phyloP scores from a whole-genome alignment of 2,329 filamentous ascomycete genomes.

The Simplicillium aogashimaense region DNA sequence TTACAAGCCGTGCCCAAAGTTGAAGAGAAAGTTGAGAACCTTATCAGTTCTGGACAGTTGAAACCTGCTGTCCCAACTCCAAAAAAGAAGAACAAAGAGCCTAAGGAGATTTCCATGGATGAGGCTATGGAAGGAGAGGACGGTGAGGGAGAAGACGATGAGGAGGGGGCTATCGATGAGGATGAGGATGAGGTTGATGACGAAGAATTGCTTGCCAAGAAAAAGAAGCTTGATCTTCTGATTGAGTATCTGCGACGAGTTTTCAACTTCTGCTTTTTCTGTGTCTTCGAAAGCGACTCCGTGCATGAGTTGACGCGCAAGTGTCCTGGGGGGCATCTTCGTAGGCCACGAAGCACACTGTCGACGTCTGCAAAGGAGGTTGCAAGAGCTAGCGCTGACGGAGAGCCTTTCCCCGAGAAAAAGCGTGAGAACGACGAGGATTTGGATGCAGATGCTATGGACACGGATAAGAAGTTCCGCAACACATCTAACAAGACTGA shows the following conservation, averaged over 20 bases:
- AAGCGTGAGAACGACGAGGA: constrained; percentile 62
- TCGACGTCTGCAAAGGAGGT: constrained; percentile 76
- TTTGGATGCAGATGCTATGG: constrained; percentile 35
- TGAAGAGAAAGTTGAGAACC: constrained; percentile 75
- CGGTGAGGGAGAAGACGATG: constrained; percentile 67
- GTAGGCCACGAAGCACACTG: constrained; percentile 77
- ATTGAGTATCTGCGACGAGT: constrained; percentile 95
- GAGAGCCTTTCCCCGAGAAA: constrained; percentile 75
- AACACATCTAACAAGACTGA: constrained; percentile 67
- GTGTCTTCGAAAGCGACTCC: constrained; percentile 96
- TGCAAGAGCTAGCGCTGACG: constrained; percentile 72
- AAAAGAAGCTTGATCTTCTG: constrained; percentile 92
- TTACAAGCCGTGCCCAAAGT: constrained; percentile 72
- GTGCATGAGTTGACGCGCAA: constrained; percentile 93
- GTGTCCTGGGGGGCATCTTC: constrained; percentile 93
- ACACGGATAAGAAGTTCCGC: constrained; percentile 63
- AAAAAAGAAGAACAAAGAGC: constrained; percentile 52
- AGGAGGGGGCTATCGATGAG: constrained; percentile 69
- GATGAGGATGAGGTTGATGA: constrained; percentile 82
- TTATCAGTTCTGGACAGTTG: constrained; percentile 66
- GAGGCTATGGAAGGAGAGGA: constrained; percentile 55
- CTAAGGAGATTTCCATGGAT: constrained; percentile 49
- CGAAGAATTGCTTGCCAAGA: constrained; percentile 80
- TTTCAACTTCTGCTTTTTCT: constrained; percentile 99
- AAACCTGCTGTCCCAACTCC: constrained; percentile 51